Evolutionary conservation across 371 early-diverging fungal species (phyloP).

Genomic region (Funneliformis caledonium): DNA sequence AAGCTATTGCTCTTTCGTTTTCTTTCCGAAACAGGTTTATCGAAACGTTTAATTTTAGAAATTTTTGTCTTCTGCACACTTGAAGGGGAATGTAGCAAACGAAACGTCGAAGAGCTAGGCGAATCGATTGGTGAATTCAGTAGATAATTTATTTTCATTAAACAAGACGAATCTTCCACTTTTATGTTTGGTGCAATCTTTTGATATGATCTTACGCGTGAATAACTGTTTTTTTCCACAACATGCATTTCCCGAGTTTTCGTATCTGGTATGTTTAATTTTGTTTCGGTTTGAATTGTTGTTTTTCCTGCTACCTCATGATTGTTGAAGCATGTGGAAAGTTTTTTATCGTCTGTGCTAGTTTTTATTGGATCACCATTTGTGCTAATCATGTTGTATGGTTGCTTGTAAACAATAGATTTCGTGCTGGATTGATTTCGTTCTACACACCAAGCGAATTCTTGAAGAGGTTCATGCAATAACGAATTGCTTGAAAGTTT

Average conservation of each 20-base stretch:
- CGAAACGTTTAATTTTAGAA: background rate
- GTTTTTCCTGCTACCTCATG: background rate
- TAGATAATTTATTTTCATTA: background rate
- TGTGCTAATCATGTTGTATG: background rate
- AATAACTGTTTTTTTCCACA: background rate
- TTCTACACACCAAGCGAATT: too few relatives aligned
- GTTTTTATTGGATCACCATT: background rate
- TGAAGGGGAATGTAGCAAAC: background rate
- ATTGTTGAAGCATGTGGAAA: background rate
- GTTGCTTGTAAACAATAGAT: background rate
- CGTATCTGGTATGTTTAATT: background rate
- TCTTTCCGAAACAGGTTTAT: constrained; percentile 1
- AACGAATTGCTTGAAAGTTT: background rate
- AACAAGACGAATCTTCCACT: background rate
- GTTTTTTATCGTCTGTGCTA: background rate
- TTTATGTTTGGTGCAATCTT: background rate
- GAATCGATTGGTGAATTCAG: background rate
- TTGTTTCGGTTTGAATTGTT: background rate
- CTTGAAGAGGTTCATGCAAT: background rate
- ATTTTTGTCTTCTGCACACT: background rate
- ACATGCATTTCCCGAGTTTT: background rate
- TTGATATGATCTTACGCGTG: background rate
- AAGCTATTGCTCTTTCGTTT: constrained; percentile 19
- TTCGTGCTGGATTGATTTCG: too few relatives aligned
- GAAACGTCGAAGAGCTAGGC: background rate